Evolutionary conservation across 2,329 filamentous ascomycete species (phyloP), one percentile per base, ranked within the genome.

Genomic region (Alternaria panax): DNA sequence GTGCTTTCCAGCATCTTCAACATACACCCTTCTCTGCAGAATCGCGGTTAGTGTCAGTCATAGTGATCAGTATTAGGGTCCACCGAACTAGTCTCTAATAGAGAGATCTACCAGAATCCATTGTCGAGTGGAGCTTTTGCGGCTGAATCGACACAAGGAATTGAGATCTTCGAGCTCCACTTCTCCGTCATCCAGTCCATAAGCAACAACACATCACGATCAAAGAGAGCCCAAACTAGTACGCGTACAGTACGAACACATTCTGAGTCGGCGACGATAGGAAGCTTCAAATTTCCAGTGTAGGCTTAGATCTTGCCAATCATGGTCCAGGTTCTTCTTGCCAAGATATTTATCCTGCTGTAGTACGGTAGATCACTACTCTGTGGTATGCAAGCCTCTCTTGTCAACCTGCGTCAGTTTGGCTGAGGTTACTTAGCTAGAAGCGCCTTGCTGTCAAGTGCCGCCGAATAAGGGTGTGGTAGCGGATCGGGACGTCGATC

Each of bases 351-450:
- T n/a, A n/a, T 22, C 20, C 25, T 25, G 20, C 20, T 22, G 45
- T 48, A 48, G 30, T 34, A 48, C 11, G 22, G 30, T 48, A 48
- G 45, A 48, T 48, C 28, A 24, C 20, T 48, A 48, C 45, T 34
- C 32, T 48, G 7, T n/a, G 20, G 20, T 18, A 16, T 25, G 28
- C 30, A 11, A 14, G 45, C 22, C 20, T 24, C 4, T 18, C 28
- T 36, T 48, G 20, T 24, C 30, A 7, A 48, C 30, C 5, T 48
- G 45, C 45, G 8, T 34, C 20, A 36, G 28, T 48, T 48, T 30
- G 36, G 45, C 45, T 48, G 18, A 34, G 20, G 14, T 36, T n/a
- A 20, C 14, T 12, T 20, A 25, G 18, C 12, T 34, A 24, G 30
- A 25, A 16, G 4, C 30, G 30, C 30, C 36, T 48, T 48, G 30